Percentiles rank a stretch among this genome's conserved stretches.
Conservation (phyloP, 1,139 yeast genomes). For the Pichia sp. region DNA sequence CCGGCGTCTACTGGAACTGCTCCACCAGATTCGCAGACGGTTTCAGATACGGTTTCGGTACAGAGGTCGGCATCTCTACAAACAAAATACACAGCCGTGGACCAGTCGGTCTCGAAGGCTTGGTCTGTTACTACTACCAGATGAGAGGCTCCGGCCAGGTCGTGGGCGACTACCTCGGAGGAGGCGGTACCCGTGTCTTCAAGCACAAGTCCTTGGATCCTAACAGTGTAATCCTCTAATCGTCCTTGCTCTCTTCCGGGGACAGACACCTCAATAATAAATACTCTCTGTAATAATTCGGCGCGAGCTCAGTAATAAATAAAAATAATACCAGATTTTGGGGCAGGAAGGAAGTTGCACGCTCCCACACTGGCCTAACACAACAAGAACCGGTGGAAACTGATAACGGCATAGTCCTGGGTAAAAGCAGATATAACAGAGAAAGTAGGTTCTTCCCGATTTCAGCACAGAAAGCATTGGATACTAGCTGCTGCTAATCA, state of each 20-base stretch:
- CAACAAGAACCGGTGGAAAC: neutral
- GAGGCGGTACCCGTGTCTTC: slow-evolving; percentile 82
- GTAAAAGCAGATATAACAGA: neutral
- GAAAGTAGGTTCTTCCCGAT: no score
- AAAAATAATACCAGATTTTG: neutral
- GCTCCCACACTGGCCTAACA: neutral
- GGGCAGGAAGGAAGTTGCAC: neutral
- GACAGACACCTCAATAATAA: no score
- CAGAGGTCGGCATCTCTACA: slow-evolving; percentile 97
- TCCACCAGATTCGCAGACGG: slow-evolving; percentile 98
- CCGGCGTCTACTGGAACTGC: slow-evolving; percentile 98
- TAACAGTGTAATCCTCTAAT: slow-evolving; percentile 14
- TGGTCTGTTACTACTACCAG: slow-evolving; percentile 93
- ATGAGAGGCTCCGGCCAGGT: slow-evolving; percentile 88
- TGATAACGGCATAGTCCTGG: neutral
- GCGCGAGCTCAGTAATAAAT: neutral
- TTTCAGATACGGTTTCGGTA: slow-evolving; percentile 95
- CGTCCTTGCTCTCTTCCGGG: no score
- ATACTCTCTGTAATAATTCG: neutral
- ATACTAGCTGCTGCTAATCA: neutral
- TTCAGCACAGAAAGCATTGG: neutral
- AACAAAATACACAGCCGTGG: slow-evolving; percentile 97
- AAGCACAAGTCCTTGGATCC: slow-evolving; percentile 60
- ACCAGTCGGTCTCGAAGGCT: slow-evolving; percentile 96
- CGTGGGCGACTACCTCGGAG: slow-evolving; percentile 87